These are phyloP conservation scores for Piromyces finnis DNA, from an alignment of 192 early-diverging fungal species.

Conservation along the genomic window DNA sequence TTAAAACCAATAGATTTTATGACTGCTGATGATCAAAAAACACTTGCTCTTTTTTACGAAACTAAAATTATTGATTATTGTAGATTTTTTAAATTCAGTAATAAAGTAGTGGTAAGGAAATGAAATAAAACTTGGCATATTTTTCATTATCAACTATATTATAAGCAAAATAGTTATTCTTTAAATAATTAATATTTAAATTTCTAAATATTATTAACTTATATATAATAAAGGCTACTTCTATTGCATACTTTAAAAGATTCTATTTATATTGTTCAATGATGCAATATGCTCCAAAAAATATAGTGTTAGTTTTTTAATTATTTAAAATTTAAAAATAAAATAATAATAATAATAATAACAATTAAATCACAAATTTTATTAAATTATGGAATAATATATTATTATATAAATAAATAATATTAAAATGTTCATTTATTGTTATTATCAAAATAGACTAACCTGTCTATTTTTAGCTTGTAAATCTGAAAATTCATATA, in stretches of 20 bases:
- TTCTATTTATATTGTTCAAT: neutral
- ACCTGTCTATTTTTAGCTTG: neutral
- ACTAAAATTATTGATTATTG: neutral
- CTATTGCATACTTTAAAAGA: neutral
- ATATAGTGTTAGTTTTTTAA: neutral
- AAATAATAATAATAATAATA: too few relatives aligned
- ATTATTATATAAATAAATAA: too few relatives aligned
- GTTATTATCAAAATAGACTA: neutral
- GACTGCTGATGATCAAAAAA: neutral
- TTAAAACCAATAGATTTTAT: neutral
- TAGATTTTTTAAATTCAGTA: neutral
- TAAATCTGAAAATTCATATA: neutral
- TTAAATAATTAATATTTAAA: too few relatives aligned
- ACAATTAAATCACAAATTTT: too few relatives aligned
- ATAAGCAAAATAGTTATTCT: too few relatives aligned
- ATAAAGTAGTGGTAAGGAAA: neutral
- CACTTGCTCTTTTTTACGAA: neutral
- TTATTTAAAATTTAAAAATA: too few relatives aligned
- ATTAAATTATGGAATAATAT: too few relatives aligned
- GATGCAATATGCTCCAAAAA: neutral
- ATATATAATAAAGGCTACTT: too few relatives aligned
- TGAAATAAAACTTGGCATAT: neutral
- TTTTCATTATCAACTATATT: too few relatives aligned
- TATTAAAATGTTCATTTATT: too few relatives aligned
- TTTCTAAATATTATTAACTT: too few relatives aligned